Conservation (phyloP, 345 rosid species). For the Acer negundo region DNA sequence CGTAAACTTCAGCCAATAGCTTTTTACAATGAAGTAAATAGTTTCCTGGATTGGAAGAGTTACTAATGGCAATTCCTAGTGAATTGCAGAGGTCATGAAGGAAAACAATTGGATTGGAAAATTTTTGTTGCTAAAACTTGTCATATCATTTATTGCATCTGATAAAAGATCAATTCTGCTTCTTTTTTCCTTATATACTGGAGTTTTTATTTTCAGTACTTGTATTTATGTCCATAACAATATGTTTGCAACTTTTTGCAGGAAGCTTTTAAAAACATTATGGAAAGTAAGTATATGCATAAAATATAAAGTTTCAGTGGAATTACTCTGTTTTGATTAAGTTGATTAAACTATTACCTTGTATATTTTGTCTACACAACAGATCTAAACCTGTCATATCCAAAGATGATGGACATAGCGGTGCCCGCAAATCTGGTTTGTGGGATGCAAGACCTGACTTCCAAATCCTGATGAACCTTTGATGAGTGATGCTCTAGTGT, state of each 20-base stretch:
- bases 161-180: background rate
- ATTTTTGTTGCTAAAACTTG: background rate
- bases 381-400: constrained; percentile 85
- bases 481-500: background rate
- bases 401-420: constrained; percentile 87
- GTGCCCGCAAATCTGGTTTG: constrained; percentile 88
- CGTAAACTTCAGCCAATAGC: background rate
- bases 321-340: background rate
- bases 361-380: constrained; percentile 11
- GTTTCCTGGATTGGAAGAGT: background rate
- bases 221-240: background rate
- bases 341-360: background rate
- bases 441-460: constrained; percentile 70
- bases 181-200: background rate
- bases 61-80: background rate
- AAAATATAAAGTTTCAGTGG: background rate
- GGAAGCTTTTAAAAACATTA: constrained; percentile 77
- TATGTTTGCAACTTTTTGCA: constrained; percentile 33
- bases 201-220: background rate
- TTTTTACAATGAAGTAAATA: background rate
- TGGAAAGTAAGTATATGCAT: constrained; percentile 67
- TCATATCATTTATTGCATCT: background rate
- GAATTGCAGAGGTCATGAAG: background rate
- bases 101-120: background rate
- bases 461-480: constrained; percentile 22